Percentiles rank a stretch among this genome's conserved stretches.
These are phyloP conservation scores for Glonium stellatum DNA, from an alignment of 495 filamentous ascomycete genomes.

Conservation along the genomic window DNA sequence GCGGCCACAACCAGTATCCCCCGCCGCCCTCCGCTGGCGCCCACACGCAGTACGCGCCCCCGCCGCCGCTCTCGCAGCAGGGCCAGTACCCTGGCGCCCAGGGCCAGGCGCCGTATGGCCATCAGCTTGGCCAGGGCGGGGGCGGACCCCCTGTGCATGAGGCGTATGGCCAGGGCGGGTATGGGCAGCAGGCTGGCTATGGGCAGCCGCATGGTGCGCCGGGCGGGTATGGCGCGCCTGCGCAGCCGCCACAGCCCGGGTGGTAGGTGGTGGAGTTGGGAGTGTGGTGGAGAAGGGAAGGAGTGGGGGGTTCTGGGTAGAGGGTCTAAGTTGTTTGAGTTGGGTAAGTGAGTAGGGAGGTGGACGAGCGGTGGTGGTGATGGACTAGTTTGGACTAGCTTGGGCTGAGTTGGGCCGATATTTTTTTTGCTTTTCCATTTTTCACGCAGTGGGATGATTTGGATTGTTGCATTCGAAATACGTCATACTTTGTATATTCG, in stretches of 20 bases:
- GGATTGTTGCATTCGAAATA: too few species aligned
- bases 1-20: neutral
- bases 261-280: neutral
- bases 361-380: too few species aligned
- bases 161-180: constrained; percentile 8
- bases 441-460: too few species aligned
- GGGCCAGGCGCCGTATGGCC: neutral
- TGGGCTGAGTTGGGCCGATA: too few species aligned
- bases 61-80: neutral
- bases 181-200: constrained; percentile 17
- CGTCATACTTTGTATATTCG: too few species aligned
- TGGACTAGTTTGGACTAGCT: too few species aligned
- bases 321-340: too few species aligned
- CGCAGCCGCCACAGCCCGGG: constrained; percentile 12
- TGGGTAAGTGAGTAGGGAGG: too few species aligned
- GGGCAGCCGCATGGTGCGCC: neutral
- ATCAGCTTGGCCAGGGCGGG: neutral
- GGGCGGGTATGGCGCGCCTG: constrained; percentile 1
- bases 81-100: neutral
- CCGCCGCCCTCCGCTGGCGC: neutral
- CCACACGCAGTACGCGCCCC: neutral
- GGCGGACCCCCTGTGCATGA: neutral
- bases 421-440: too few species aligned
- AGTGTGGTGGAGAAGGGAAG: too few species aligned
- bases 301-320: too few species aligned